These are phyloP conservation scores for Xylariaceae sp. DNA, from an alignment of 2,329 filamentous ascomycete species.

Conservation along the genomic window DNA sequence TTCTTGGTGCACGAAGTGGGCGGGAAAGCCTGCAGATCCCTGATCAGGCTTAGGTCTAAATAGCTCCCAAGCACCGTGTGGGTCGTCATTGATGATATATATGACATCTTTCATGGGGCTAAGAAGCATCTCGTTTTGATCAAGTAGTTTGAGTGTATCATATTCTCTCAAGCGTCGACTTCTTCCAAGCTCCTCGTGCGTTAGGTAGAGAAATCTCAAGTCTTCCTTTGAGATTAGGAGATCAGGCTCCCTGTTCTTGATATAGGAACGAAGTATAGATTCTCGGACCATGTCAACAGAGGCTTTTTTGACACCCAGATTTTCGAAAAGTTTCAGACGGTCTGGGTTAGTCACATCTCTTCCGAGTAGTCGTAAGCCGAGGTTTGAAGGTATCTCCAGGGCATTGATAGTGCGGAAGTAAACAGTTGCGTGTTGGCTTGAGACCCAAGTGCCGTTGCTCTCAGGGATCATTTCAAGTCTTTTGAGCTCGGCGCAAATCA, in stretches of 20 bases:
- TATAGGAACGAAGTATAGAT: slow-evolving; percentile 12
- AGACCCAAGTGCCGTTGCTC: slow-evolving; percentile 16
- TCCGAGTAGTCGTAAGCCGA: slow-evolving; percentile 11
- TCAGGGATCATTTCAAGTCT: slow-evolving; percentile 18
- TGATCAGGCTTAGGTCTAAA: slow-evolving; percentile 10
- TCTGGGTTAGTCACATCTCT: slow-evolving; percentile 1
- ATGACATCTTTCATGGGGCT: not conserved
- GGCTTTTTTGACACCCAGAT: slow-evolving; percentile 4
- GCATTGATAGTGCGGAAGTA: slow-evolving; percentile 12
- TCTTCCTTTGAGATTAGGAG: slow-evolving; percentile 10
- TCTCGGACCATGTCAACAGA: not conserved
- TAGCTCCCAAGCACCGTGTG: slow-evolving; percentile 17
- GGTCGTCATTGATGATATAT: slow-evolving; percentile 14
- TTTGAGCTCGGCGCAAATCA: not conserved
- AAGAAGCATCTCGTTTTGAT: not conserved
- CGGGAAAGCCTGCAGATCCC: slow-evolving; percentile 5
- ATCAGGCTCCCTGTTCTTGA: not conserved
- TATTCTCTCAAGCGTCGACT: not conserved
- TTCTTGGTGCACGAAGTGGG: slow-evolving; percentile 9
- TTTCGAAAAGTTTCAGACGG: slow-evolving; percentile 1
- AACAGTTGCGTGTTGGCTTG: slow-evolving; percentile 1
- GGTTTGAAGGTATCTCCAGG: slow-evolving; percentile 14
- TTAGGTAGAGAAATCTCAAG: slow-evolving; percentile 20
- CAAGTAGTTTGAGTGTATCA: not conserved
- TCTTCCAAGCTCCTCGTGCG: not conserved